A percentile compares a stretch with the other conserved stretches of the same genome.
phyloP scores from a whole-genome alignment of 73 alveolate genomes.

The Tetrahymena borealis region DNA sequence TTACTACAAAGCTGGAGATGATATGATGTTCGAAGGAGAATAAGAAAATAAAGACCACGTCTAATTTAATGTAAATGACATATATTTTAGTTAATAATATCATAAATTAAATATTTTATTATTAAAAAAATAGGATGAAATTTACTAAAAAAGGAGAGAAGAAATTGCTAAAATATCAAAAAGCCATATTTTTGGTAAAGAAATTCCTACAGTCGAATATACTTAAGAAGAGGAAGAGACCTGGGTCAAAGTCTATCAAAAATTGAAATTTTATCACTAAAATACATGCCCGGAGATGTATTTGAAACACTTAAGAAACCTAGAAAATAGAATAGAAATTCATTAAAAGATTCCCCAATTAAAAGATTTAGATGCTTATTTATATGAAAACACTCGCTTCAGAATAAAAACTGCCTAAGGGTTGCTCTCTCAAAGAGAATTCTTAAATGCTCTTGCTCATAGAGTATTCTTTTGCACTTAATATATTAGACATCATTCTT shows the following conservation, averaged over 20 bases:
- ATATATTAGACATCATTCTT: slow-evolving; percentile 61
- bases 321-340: slow-evolving; percentile 26
- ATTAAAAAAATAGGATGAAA: too few relatives aligned
- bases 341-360: slow-evolving; percentile 57
- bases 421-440: slow-evolving; percentile 59
- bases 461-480: slow-evolving; percentile 69
- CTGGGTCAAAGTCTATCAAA: slow-evolving; percentile 35
- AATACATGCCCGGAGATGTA: slow-evolving; percentile 21
- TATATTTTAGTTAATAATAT: too few relatives aligned
- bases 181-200: slow-evolving; percentile 14
- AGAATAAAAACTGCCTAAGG: slow-evolving; percentile 72
- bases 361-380: slow-evolving; percentile 49
- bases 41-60: too few relatives aligned
- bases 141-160: slow-evolving; percentile 37
- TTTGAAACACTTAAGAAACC: not conserved
- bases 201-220: slow-evolving; percentile 39
- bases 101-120: too few relatives aligned
- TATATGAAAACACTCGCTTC: slow-evolving; percentile 61
- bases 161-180: slow-evolving; percentile 20
- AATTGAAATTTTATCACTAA: slow-evolving; percentile 5
- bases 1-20: too few relatives aligned
- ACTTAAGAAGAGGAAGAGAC: slow-evolving; percentile 35
- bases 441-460: slow-evolving; percentile 71
- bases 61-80: too few relatives aligned
- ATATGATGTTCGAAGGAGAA: too few relatives aligned